A percentile compares a stretch with the other conserved stretches of the same genome.
Conservation (phyloP, 139 green algal genomes). For the Chlorella sp. region DNA sequence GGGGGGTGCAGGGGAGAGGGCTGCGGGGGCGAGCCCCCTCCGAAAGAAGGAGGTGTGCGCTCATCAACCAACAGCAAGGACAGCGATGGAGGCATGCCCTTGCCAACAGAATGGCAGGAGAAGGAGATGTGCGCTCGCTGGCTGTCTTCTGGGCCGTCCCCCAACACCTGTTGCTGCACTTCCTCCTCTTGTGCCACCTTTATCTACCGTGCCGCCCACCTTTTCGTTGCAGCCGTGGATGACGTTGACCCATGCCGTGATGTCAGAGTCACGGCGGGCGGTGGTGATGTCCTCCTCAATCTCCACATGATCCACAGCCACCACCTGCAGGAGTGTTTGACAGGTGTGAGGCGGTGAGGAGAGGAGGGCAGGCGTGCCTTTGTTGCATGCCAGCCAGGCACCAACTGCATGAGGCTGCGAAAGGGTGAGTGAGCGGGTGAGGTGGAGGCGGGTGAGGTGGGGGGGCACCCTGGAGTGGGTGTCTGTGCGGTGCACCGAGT, state of each 20-base stretch:
- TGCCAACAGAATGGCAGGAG: neutral
- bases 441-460: too few relatives aligned
- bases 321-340: constrained; percentile 30
- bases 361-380: too few relatives aligned
- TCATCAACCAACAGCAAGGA: neutral
- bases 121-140: neutral
- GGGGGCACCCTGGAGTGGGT: too few relatives aligned
- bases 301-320: constrained; percentile 79
- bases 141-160: neutral
- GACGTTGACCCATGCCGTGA: constrained; percentile 99
- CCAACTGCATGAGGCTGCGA: too few relatives aligned
- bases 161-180: neutral
- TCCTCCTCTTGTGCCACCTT: neutral
- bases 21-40: neutral
- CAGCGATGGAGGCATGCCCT: neutral
- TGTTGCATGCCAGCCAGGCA: too few relatives aligned
- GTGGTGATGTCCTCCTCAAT: constrained; percentile 93
- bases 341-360: too few relatives aligned
- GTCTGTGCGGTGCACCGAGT: too few relatives aligned
- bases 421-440: too few relatives aligned
- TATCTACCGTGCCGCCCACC: neutral
- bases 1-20: neutral
- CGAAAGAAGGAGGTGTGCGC: neutral
- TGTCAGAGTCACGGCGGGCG: constrained; percentile 79
- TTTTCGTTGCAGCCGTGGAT: constrained; percentile 99